A percentile compares a stretch with the other conserved stretches of the same genome.
Conservation (phyloP, 352 stramenopile species). For the Elongisporangium prolatum region DNA sequence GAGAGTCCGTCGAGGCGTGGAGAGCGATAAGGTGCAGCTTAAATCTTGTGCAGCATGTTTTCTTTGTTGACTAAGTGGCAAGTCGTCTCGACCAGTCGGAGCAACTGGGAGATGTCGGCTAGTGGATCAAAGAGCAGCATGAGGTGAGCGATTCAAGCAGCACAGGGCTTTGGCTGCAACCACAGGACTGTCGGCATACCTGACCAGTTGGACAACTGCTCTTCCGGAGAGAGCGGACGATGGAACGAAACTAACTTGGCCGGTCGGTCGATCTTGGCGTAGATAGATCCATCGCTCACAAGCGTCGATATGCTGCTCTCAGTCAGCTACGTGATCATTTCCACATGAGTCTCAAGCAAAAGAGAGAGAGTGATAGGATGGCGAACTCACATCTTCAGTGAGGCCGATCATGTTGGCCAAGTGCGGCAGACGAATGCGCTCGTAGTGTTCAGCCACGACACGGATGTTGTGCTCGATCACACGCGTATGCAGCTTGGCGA, state of each 20-base stretch:
- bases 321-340: conserved; percentile 33
- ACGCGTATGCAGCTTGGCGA: conserved; percentile 86
- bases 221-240: conserved; percentile 85
- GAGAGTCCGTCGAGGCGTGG: not conserved
- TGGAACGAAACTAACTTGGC: conserved; percentile 95
- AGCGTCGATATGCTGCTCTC: conserved; percentile 84
- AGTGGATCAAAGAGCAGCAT: conserved; percentile 1
- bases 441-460: conserved; percentile 93
- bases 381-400: conserved; percentile 79
- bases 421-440: conserved; percentile 90
- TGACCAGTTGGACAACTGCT: conserved; percentile 95
- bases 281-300: conserved; percentile 92
- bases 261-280: conserved; percentile 98
- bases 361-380: too few species aligned
- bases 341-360: too few species aligned
- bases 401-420: conserved; percentile 94
- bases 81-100: conserved; percentile 96
- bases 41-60: conserved; percentile 96
- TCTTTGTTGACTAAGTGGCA: conserved; percentile 99
- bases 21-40: conserved; percentile 10
- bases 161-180: too few species aligned
- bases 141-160: conserved; percentile 8
- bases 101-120: conserved; percentile 94
- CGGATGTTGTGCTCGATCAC: conserved; percentile 98
- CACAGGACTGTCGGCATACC: conserved; percentile 39